Percentiles rank a stretch among this genome's conserved stretches.
Conservation (phyloP, 148 eudicot genomes). For the Diospyros kaki region DNA sequence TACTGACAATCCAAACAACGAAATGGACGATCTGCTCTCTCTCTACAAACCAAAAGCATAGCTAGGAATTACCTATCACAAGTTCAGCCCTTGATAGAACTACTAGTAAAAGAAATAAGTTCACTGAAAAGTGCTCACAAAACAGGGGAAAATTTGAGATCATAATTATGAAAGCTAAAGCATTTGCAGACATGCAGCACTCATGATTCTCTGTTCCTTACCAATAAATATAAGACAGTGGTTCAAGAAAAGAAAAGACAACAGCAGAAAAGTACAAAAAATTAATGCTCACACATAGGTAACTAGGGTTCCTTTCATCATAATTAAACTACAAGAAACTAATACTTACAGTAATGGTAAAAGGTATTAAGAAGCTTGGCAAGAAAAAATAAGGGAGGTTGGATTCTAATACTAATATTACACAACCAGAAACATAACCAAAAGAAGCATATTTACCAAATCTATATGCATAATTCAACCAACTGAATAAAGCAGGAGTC, state of each 20-base stretch:
- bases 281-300: background rate
- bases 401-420: background rate
- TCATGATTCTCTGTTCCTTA: background rate
- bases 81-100: background rate
- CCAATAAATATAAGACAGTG: background rate
- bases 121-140: background rate
- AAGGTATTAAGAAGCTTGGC: background rate
- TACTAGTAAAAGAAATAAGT: background rate
- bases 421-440: background rate
- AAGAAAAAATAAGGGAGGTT: background rate
- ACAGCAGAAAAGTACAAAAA: background rate
- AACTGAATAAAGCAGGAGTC: background rate
- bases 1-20: conserved; percentile 82
- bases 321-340: no score
- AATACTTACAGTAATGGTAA: no score
- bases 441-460: background rate
- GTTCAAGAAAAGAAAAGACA: background rate
- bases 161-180: conserved; percentile 4
- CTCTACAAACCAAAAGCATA: conserved; percentile 42
- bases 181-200: background rate
- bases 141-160: background rate
- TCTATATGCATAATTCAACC: background rate
- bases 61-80: background rate
- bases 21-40: conserved; percentile 75
- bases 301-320: no score